phyloP scores from a whole-genome alignment of 148 eudicot genomes.

The Camellia japonica region DNA sequence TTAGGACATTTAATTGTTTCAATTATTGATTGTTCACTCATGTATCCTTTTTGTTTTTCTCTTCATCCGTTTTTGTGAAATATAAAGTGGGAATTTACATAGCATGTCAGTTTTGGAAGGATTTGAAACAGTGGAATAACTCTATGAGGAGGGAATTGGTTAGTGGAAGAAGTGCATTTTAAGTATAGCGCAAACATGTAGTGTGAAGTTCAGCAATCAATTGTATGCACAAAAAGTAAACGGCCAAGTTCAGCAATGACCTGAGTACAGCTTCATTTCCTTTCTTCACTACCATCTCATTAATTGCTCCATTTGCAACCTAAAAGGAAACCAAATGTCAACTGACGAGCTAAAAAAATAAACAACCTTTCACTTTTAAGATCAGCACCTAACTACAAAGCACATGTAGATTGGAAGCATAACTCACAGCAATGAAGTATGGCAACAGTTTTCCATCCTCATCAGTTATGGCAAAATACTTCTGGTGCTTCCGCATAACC shows the following conservation, averaged over 20 bases:
- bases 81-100: no score
- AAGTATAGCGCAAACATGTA: neutral
- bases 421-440: conserved; percentile 81
- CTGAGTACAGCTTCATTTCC: conserved; percentile 99
- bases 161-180: no score
- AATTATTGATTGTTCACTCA: no score
- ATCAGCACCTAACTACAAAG: neutral
- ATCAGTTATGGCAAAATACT: conserved; percentile 83
- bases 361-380: neutral
- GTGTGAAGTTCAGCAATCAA: neutral
- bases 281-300: conserved; percentile 69
- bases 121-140: no score
- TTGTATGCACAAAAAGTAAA: conserved; percentile 3
- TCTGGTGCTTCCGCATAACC: conserved; percentile 99
- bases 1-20: no score
- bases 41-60: no score
- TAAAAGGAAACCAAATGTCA: conserved; percentile 24
- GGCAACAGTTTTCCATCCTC: conserved; percentile 67
- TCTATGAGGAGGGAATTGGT: no score
- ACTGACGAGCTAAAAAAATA: neutral
- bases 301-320: conserved; percentile 96
- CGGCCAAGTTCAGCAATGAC: conserved; percentile 29
- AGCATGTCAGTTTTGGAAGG: no score
- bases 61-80: no score
- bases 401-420: conserved; percentile 4